Evolutionary conservation across 805 yeast species (phyloP), one percentile per base, ranked within the genome.

Genomic region (Wickerhamomyces strasburgensis): DNA sequence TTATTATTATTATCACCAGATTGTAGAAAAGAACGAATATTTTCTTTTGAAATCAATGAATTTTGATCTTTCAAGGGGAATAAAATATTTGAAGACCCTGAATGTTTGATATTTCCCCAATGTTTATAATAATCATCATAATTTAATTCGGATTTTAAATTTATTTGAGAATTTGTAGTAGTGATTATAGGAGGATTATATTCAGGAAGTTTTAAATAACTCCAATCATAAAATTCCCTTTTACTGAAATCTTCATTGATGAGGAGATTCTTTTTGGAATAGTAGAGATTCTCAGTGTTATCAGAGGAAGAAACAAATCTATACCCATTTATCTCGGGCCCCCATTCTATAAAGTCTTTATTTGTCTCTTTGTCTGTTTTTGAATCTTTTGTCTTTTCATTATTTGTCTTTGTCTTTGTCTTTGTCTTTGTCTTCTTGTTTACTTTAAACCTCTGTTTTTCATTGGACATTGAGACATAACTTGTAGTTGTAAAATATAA

Each of bases 21-120:
- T n/a, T n/a, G n/a, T 8, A 54, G 29, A 29, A 58, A 57, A 2
- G 14, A 4, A 13, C 34, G 17, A 6, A 58, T 29, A 26, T 45
- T 39, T 2, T 18, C 36, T 3, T 6, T 2, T 11, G 28, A 38
- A 5, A 57, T 11, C 2, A 58, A 65, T 49, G 62, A 40, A 50
- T 39, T n/a, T 55, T 64, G 6, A 55, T 62, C 15, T 58, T 64
- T 29, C 60, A 44, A 61, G 38, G 42, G 56, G 37, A 47, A 54
- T 2, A 38, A 55, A 48, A 45, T 49, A 42, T 6, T 42, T 37
- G 14, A 28, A 14, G 31, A 40, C 3, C 51, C 37, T 19, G 48
- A 24, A 3, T 15, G 11, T 16, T 38, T 38, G 3, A 46, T 41
- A 0, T 6, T 26, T 15, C 61, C 53, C 60, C 70, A 63, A 10